Evolutionary conservation across 2,329 filamentous ascomycete species (phyloP), one percentile per base, ranked within the genome.

Genomic region (Fusarium compactum): DNA sequence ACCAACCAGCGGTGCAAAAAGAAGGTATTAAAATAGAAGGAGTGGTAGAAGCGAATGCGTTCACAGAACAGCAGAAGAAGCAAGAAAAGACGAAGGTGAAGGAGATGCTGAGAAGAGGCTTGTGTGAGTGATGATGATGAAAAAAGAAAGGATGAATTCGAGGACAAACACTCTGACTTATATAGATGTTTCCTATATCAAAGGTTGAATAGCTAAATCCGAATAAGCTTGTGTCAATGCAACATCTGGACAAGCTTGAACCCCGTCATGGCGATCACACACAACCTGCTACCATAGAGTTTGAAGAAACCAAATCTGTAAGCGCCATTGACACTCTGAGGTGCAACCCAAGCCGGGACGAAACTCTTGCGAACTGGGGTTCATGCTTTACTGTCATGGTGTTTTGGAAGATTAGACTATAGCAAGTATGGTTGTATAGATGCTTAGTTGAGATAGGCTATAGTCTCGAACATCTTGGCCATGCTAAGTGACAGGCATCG

Each of bases 1-100:
- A 59, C 69, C 73, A 72, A 65, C 72, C 74, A 68, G 71, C 58
- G 61, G 67, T 67, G 61, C 46, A 61, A 66, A 68, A 69, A 65
- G 58, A 63, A 55, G 52, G 51, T 56, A 41, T 55, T 72, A 62
- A 51, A 52, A 45, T 56, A 41, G 57, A 62, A 76, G 46, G 67
- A 74, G 55, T 62, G 65, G 44, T 64, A 25, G 68, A 76, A 76
- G 63, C 63, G 70, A 76, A 76, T 70, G 70, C 72, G 74, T 76
- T 76, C 74, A 75, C 74, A 76, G 74, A 76, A 76, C 74, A 67
- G 71, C 72, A 72, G 44, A 66, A 47, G 54, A 68, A 60, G 63
- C 58, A 65, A 69, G 58, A 60, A 69, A 55, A 53, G 48, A 52
- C 34, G 40, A 60, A 46, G 47, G 46, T 46, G 51, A 50, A 50